Base-by-base conservation (phyloP, 169 alveolate species). In the Babesia sp. region DNA sequence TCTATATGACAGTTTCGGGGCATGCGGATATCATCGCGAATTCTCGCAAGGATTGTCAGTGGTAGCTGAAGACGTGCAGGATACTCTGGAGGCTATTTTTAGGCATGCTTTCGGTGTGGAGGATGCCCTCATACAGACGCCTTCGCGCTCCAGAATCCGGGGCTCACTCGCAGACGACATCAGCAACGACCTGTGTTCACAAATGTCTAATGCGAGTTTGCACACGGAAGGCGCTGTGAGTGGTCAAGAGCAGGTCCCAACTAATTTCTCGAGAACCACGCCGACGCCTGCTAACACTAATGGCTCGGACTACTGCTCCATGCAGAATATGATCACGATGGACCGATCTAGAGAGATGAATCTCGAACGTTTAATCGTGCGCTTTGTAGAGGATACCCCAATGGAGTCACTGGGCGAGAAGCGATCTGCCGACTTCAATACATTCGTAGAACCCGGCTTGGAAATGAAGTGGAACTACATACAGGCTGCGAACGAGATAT, bases 401-500 rank as follows among this genome's bases (percentile, higher is more conserved):
- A 3, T 12, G 26, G 46, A 57, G 26, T 39, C 46, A 4, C 5
- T 55, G 22, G 64, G 33, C 4, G 34, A 42, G 12, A n/a, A 12
- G 44, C 14, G 22, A 18, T 16, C 42, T 18, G 39, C 28, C 2
- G 36, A 42, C 2, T 64, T 64, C 18, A 64, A 64, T 41, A 11
- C 37, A 14, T 64, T 64, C 33, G 74, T 64, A 0, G 74, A 64
- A 33, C 74, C 74, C 16, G 74, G 61, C 46, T 8, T 33, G 36
- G 72, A 61, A 29, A 50, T 26, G 64, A 50, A 53, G 50, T 75
- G 85, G 85, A 75, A 75, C 60, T 75, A 50, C 46, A 64, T 75
- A 6, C 79, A 67, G 34, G 69, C 79, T 14, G 71, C 85, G 20
- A 64, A 61, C 41, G 85, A 75, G 33, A 64, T 75, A 0, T n/a